Evolutionary conservation across 2,329 filamentous ascomycete genomes (phyloP), one percentile per base, ranked within the genome.

Genomic region (Xylariomycetidae sp.): DNA sequence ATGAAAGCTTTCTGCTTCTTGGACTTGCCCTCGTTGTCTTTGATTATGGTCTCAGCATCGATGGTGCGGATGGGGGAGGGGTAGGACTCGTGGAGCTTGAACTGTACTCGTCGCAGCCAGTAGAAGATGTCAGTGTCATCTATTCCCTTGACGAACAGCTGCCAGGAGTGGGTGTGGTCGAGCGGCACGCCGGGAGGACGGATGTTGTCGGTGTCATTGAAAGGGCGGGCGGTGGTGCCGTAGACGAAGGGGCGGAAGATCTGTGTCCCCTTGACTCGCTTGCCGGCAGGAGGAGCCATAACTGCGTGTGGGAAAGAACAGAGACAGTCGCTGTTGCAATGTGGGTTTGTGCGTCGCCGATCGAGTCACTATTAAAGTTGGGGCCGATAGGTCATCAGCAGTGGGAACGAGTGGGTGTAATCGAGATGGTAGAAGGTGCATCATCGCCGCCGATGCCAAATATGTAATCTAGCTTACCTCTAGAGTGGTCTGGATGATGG

Each of bases 51-150:
- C 38, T 59, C 54, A 27, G 42, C 46, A 23, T 52, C 61, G 72
- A 41, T 59, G 76, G 77, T 94, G 49, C 92, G 84, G 15, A 92
- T 75, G 37, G 85, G 85, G 61, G 96, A 94, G 17, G 88, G 82
- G 58, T 96, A 97, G 8, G 90, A 96, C 62, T 97, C 89, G 70
- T 96, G 90, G 12, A 98, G 78, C 62, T 97, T 97, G 67, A 98
- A 98, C 59, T 96, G 89, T 1, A 98, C 90, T 52, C 94, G 90
- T 38, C 90, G 87, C 46, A 97, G 74, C 88, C 92, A 98, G 62
- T 94, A 92, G 17, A 86, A 88, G 46, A 97, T 84, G 56, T 95
- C 87, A 40, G 87, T 85, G 58, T 87, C 86, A 51, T 94, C 88
- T 34, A 95, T 72, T 29, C 89, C 88, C 56, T 85, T 85, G 37